Evolutionary conservation across 2,329 filamentous ascomycete species (phyloP).

Genomic region (Lasiodiplodia sp.): DNA sequence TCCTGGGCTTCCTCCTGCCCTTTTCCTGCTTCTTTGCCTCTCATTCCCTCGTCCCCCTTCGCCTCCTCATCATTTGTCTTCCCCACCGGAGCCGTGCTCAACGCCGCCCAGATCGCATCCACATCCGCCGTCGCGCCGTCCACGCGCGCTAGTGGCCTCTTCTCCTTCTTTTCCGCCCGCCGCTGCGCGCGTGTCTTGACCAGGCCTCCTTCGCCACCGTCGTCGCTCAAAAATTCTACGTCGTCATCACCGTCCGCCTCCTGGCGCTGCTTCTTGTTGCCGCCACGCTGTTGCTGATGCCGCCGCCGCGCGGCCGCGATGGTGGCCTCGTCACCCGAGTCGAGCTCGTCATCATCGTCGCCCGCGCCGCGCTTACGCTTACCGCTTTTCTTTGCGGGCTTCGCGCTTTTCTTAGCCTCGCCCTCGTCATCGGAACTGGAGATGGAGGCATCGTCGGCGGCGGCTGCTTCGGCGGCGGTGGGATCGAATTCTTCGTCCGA

Average conservation of each 20-base stretch:
- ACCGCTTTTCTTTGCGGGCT: slow-evolving; percentile 31
- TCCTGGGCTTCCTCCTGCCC: slow-evolving; percentile 27
- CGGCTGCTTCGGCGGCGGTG: slow-evolving; percentile 59
- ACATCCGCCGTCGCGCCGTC: slow-evolving; percentile 74
- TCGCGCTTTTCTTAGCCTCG: not conserved
- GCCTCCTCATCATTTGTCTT: slow-evolving; percentile 4
- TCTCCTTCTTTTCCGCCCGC: slow-evolving; percentile 69
- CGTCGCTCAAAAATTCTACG: slow-evolving; percentile 38
- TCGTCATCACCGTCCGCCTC: slow-evolving; percentile 36
- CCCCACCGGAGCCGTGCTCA: slow-evolving; percentile 59
- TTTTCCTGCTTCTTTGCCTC: slow-evolving; percentile 29
- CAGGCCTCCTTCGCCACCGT: slow-evolving; percentile 62
- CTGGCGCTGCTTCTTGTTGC: slow-evolving; percentile 39
- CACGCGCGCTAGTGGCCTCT: slow-evolving; percentile 58
- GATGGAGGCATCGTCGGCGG: slow-evolving; percentile 42
- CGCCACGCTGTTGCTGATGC: slow-evolving; percentile 39
- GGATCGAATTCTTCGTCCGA: slow-evolving; percentile 80
- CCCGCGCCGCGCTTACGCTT: slow-evolving; percentile 42
- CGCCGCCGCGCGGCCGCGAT: slow-evolving; percentile 65
- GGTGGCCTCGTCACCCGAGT: slow-evolving; percentile 74
- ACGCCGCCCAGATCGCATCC: slow-evolving; percentile 73
- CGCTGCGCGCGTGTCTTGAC: slow-evolving; percentile 77
- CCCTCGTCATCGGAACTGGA: slow-evolving; percentile 54
- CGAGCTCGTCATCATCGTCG: slow-evolving; percentile 40
- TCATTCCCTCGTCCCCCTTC: slow-evolving; percentile 25